Base-by-base conservation (phyloP, 2,329 filamentous ascomycete species). In the Exserohilum rostratum region DNA sequence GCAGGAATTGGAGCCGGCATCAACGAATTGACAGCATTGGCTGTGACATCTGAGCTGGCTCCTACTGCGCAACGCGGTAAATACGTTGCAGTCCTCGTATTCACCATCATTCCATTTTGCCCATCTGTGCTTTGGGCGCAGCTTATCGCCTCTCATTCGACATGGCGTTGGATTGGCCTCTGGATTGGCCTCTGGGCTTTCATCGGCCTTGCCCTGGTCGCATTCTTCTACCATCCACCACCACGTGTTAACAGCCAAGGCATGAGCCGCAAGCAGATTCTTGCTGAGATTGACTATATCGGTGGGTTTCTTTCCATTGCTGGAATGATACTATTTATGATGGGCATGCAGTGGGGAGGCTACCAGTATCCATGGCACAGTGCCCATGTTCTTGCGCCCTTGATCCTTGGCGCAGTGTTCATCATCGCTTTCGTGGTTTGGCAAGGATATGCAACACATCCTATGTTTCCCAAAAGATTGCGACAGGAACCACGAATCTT, bases 21-120 rank as follows among this genome's bases (percentile, higher is more conserved):
- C 63, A 86, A 86, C 62, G 87, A 90, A 69, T 74, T 90, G 35
- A 89, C 86, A 4, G 86, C 87, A 6, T 75, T 90, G 17, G 87
- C 87, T 34, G 87, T 82, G 20, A 87, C 86, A 1, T 84, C 86
- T 1, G 87, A 90, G 67, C 80, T 90, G 59, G 87, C 85, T 0
- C 87, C 87, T 2, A 85, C 84, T 5, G 77, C 80, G 5, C 85
- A 88, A 73, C 81, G 87, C 40, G 87, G 85, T 11, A 81, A 81
- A 65, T 88, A 88, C 66, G 82, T 87, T 29, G 82, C 83, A 4
- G 70, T 80, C 1, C 71, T 89, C 13, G 80, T 87, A 45, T 82
- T 87, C 64, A 85, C 82, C 48, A 85, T 88, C 54, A 62, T 86
- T 3, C 85, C 85, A 0, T 87, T 87, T 68, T 82, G 81, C 47